Percentiles rank a stretch among this genome's conserved stretches.
Evolutionary conservation across 2,329 filamentous ascomycete genomes (phyloP).

Genomic region (Aspergillus fructus): DNA sequence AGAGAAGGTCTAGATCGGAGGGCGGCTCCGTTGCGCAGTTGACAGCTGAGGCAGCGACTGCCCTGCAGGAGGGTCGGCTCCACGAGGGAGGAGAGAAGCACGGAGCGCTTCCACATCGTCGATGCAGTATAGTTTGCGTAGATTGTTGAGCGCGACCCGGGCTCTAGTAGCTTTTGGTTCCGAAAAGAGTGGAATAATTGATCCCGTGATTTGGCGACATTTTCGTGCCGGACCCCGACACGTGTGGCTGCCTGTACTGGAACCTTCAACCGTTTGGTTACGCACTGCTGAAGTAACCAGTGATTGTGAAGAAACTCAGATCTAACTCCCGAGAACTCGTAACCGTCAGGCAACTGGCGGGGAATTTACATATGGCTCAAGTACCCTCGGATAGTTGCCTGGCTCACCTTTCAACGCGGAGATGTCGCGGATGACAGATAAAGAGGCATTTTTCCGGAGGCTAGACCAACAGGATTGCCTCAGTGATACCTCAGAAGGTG

Average conservation of each 20-base stretch:
- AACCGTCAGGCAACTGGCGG: background rate
- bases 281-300: background rate
- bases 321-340: background rate
- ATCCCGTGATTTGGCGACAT: slow-evolving; percentile 36
- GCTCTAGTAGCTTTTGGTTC: background rate
- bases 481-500: slow-evolving; percentile 27
- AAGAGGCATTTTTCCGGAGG: slow-evolving; percentile 36
- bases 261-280: background rate
- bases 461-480: slow-evolving; percentile 34
- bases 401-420: slow-evolving; percentile 13
- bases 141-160: background rate
- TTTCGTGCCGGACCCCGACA: slow-evolving; percentile 28
- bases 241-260: slow-evolving; percentile 19
- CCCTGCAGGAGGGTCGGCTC: slow-evolving; percentile 27
- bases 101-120: slow-evolving; percentile 33
- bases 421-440: slow-evolving; percentile 26
- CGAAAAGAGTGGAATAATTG: slow-evolving; percentile 21
- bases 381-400: slow-evolving; percentile 12
- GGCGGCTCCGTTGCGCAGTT: slow-evolving; percentile 29
- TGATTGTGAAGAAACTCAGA: background rate
- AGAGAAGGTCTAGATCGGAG: slow-evolving; percentile 21
- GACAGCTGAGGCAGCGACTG: slow-evolving; percentile 36
- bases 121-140: background rate
- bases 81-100: slow-evolving; percentile 17
- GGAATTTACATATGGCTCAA: slow-evolving; percentile 17